Evolutionary conservation across 78 protist genomes (phyloP).

Genomic region (Dictyostelium firmibasis): DNA sequence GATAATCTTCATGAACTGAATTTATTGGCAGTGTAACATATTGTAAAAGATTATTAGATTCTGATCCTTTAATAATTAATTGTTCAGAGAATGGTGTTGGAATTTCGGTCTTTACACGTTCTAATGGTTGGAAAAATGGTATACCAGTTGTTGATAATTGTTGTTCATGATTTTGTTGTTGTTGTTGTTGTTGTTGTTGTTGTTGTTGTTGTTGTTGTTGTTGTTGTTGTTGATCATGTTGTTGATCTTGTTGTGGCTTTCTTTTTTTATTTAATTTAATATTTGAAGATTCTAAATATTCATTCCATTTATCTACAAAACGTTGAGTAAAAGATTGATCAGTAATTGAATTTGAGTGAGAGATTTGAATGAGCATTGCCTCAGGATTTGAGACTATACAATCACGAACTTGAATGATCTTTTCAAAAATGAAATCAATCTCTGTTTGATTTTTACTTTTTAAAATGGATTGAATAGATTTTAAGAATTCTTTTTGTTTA

Average conservation of each 20-base stretch:
- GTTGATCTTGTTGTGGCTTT: background rate
- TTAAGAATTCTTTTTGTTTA: conserved; percentile 15
- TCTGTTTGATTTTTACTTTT: conserved; percentile 3
- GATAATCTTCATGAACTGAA: background rate
- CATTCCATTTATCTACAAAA: background rate
- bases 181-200: background rate
- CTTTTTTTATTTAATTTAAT: background rate
- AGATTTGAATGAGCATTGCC: conserved; percentile 17
- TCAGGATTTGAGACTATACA: background rate
- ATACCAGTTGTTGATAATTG: too few relatives aligned
- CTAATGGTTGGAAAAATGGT: conserved; percentile 36
- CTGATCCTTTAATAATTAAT: conserved; percentile 14
- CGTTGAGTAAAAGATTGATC: background rate
- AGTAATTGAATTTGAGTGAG: background rate
- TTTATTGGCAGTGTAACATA: background rate
- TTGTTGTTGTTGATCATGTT: background rate
- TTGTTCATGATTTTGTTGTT: too few relatives aligned
- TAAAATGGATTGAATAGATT: background rate
- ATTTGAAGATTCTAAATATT: background rate
- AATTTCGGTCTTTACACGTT: background rate
- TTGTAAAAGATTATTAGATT: conserved; percentile 23
- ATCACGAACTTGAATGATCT: background rate
- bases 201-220: background rate
- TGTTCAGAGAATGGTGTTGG: background rate
- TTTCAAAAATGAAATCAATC: background rate